Base-by-base conservation (phyloP, 345 rosid species). In the Eucalyptus erythrocorys region DNA sequence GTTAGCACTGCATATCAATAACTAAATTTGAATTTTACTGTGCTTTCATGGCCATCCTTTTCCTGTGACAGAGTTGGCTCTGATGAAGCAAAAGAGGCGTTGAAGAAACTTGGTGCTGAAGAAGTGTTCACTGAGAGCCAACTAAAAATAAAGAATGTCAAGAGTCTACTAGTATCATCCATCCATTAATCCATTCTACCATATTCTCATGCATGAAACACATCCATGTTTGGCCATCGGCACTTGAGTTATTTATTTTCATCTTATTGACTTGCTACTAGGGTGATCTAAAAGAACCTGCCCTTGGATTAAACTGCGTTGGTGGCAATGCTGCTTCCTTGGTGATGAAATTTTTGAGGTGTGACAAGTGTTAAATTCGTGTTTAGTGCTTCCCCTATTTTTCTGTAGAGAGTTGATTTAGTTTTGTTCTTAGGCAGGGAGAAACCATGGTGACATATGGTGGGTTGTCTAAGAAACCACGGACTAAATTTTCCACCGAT, bases 391-490 rank as follows among this genome's bases (percentile, higher is more conserved):
- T 68, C 57, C 76, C 6, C 3, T 53, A n/a, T 34, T 30, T 45
- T 64, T 14, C 45, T 24, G 11, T 16, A 34, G 57, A 47, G 89
- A 81, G 88, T 79, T 89, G 24, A 88, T 64, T 48, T 59, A 26
- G 76, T 68, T 32, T 82, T 87, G 85, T 48, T 89, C 92, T 88
- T 90, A 96, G 97, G 92, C 93, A 88, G 66, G 94, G 96, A 89
- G 99, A 99, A 91, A 95, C 95, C 10, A 95, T 93, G 97, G 97
- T 96, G 87, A 97, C 98, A 42, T 98, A 97, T 89, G 99, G 99
- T 71, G 97, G 98, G 87, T 96, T 98, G 99, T 97, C 99, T 34
- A 97, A 95, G 90, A 95, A 93, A 89, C 98, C 99, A 85, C 17
- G 14, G 37, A 71, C 45, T 71, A 71, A 19, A 37, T 10, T 10